Evolutionary conservation across 2,329 filamentous ascomycete genomes (phyloP), one percentile per base, ranked within the genome.

Genomic region (Aspergillus fumigatiaffinis): DNA sequence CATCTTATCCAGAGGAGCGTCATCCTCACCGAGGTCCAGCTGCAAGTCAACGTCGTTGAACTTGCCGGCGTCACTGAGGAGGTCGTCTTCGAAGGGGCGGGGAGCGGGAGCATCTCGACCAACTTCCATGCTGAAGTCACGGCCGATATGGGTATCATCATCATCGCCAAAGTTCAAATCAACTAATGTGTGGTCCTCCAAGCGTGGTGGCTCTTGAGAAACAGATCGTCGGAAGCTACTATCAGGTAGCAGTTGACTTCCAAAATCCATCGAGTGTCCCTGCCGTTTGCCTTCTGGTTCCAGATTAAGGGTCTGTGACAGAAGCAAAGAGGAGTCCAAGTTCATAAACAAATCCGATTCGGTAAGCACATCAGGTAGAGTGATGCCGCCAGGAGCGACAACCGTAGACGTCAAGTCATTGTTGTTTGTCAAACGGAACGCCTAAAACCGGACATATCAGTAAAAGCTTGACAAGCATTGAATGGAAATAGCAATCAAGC

Each of bases 401-500:
- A 93, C 82, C 68, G 89, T 91, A 52, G 87, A 84, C n/a, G 92
- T 91, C 66, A 97, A 84, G 75, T 99, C 94, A 71, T 97, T 95
- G 77, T 97, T 97, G 63, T 93, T 93, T 50, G 87, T 90, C 21
- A 93, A 91, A 59, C 92, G 90, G 78, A 97, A 99, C 46, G 94
- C 93, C 93, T 96, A 61, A 8, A 53, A 51, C 58, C 29, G 29
- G 26, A 20, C 28, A 41, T 23, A 56, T 78, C 74, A 80, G 77
- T n/a, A 38, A 51, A 51, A 41, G 6, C n/a, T 42, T 17, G 10
- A 7, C 23, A 23, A 14, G 8, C 9, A 12, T 12, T 20, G 10
- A 53, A n/a, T 1, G 10, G 26, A 1, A 38, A 20, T 26, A 29
- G 47, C 20, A 20, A 17, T 14, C 14, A 26, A 55, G 4, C 82